phyloP scores from a whole-genome alignment of 169 alveolate species.

The Cryptosporidium parvum region DNA sequence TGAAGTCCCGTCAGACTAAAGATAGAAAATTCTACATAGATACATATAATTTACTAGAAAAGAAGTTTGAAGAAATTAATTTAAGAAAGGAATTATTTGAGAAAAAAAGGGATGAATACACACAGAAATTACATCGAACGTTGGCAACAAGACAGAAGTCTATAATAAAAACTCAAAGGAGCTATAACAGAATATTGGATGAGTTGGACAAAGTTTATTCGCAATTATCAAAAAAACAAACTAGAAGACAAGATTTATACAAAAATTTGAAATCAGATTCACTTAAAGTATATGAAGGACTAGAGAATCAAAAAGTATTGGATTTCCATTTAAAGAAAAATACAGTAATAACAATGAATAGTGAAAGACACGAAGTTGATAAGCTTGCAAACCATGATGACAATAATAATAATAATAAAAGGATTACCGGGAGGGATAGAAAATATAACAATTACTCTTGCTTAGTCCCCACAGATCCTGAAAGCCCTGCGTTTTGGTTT shows the following conservation, averaged over 20 bases:
- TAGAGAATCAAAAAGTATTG: conserved; percentile 45
- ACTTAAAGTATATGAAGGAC: conserved; percentile 55
- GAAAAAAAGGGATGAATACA: conserved; percentile 62
- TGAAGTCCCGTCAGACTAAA: conserved; percentile 47
- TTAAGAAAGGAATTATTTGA: conserved; percentile 52
- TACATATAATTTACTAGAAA: conserved; percentile 31
- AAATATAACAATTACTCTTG: conserved; percentile 57
- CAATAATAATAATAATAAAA: background rate
- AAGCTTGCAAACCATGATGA: background rate
- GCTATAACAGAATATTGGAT: conserved; percentile 49
- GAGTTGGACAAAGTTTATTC: conserved; percentile 55
- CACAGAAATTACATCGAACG: conserved; percentile 53
- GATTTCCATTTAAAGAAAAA: conserved; percentile 38
- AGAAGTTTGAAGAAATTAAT: conserved; percentile 59
- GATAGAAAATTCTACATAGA: conserved; percentile 49
- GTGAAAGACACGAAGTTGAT: background rate
- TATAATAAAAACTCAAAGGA: conserved; percentile 55
- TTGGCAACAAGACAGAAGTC: conserved; percentile 70
- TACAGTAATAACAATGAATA: conserved; percentile 10
- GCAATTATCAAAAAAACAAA: conserved; percentile 57
- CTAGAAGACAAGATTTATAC: conserved; percentile 74
- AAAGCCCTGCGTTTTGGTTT: conserved; percentile 76
- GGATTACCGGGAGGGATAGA: conserved; percentile 39
- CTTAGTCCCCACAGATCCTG: conserved; percentile 69
- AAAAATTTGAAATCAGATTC: conserved; percentile 54